These are phyloP conservation scores for Boletus tomentosulus DNA, from an alignment of 768 basidiomycete genomes.

Conservation along the genomic window DNA sequence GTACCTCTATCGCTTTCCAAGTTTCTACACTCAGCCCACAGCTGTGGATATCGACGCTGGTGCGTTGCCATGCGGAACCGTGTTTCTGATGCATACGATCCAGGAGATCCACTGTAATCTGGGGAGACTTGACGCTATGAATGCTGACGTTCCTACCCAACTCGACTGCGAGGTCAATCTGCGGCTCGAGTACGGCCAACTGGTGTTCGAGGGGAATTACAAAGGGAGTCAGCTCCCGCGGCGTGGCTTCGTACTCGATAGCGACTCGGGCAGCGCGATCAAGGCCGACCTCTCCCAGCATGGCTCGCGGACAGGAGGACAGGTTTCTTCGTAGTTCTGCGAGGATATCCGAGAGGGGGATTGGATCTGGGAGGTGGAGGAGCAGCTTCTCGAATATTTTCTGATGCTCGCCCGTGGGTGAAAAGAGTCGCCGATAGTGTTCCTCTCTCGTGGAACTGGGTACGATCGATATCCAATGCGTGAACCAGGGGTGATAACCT, in stretches of 20 bases:
- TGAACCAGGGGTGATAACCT: constrained; percentile 97
- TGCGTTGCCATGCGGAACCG: constrained; percentile 51
- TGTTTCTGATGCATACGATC: constrained; percentile 54
- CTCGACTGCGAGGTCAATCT: constrained; percentile 82
- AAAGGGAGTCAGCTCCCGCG: constrained; percentile 69
- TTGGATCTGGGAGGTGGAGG: constrained; percentile 67
- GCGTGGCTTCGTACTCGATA: constrained; percentile 44
- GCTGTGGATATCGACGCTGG: constrained; percentile 88
- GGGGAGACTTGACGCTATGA: constrained; percentile 80
- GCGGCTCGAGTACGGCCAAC: constrained; percentile 70
- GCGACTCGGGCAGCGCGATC: constrained; percentile 80
- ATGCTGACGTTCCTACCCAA: constrained; percentile 74
- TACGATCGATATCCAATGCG: constrained; percentile 63
- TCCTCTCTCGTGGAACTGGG: constrained; percentile 48
- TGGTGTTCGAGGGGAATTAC: constrained; percentile 80
- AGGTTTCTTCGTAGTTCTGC: constrained; percentile 58
- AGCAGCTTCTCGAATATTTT: constrained; percentile 56
- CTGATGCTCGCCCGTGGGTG: constrained; percentile 34
- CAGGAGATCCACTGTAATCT: constrained; percentile 65
- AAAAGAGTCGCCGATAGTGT: constrained; percentile 75
- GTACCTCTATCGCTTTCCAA: constrained; percentile 72
- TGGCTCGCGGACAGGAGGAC: constrained; percentile 56
- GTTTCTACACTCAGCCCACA: constrained; percentile 80
- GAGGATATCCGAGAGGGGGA: constrained; percentile 55
- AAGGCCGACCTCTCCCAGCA: constrained; percentile 93